Evolutionary conservation across 768 basidiomycete species (phyloP), one percentile per base, ranked within the genome.

Genomic region (Crassisporium funariophilum): DNA sequence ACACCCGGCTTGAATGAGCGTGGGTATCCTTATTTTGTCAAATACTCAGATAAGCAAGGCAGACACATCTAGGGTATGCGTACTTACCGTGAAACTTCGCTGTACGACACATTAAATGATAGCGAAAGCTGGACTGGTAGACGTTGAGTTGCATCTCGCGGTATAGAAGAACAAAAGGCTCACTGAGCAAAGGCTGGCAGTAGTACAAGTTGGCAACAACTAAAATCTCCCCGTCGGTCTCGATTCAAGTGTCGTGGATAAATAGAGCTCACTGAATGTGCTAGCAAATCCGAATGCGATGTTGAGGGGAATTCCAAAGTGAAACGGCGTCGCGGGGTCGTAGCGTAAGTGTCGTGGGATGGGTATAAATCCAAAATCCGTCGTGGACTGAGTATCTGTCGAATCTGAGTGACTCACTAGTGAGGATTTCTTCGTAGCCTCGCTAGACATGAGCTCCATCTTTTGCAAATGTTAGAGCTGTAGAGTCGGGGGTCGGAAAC

Each of bases 181-280:
- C 61, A 82, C 89, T 87, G 11, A 91, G 67, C 55, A 93, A 61
- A 0, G 90, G 90, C 68, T 90, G 88, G 50, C 84, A 87, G 54
- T 91, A 93, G 59, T 91, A 92, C 37, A 92, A 61, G 58, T 92
- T 92, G n/a, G 82, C 77, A 11, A 82, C 82, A 34, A 69, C 84
- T 86, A 46, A 17, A 37, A 22, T n/a, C 17, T 13, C 6, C 16
- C 29, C 8, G 35, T 40, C 23, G 29, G 21, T 25, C 43, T 22
- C 25, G 29, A 16, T 13, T 23, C 16, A 19, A 1, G 6, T 17
- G 10, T 24, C 16, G 12, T 24, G 27, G 25, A 40, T 16, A 44
- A 37, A 5, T 21, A 29, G 10, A 35, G 67, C 74, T 60, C 49
- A 77, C 73, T 73, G 56, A 82, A 78, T 22, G 83, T 86, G 52